Conservation (phyloP, 306 rosid genomes). For the Vigna unguiculata region DNA sequence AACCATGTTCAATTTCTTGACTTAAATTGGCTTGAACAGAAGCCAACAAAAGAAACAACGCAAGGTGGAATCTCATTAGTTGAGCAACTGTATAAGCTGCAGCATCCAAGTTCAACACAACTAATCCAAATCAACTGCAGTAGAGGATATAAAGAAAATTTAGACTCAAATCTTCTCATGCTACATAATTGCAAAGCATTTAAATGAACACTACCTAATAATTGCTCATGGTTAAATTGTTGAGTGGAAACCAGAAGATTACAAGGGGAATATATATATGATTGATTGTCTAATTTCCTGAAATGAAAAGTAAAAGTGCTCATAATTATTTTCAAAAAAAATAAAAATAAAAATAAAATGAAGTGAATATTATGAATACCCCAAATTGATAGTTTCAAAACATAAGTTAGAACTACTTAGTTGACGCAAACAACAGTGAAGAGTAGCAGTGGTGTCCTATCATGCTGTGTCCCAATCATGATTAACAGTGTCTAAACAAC, state of each 20-base stretch:
- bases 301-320: neutral
- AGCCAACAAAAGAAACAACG: constrained; percentile 61
- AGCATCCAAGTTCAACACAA: constrained; percentile 45
- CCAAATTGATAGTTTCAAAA: constrained; percentile 13
- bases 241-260: neutral
- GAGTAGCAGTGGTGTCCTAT: constrained; percentile 21
- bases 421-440: constrained; percentile 11
- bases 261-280: constrained; percentile 8
- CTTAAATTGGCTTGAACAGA: constrained; percentile 64
- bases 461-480: neutral
- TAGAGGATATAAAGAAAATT: constrained; percentile 13
- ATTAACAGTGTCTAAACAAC: constrained; percentile 18
- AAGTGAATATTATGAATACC: constrained; percentile 5
- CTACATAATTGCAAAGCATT: neutral
- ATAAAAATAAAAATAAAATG: neutral
- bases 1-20: constrained; percentile 59
- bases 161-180: constrained; percentile 28
- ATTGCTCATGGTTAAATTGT: neutral
- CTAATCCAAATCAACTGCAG: constrained; percentile 52
- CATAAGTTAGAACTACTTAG: neutral
- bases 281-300: constrained; percentile 5
- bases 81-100: constrained; percentile 36
- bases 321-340: neutral
- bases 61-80: constrained; percentile 62
- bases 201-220: neutral